Evolutionary conservation across 2,329 filamentous ascomycete species (phyloP).

Genomic region (Eutypella sp.): DNA sequence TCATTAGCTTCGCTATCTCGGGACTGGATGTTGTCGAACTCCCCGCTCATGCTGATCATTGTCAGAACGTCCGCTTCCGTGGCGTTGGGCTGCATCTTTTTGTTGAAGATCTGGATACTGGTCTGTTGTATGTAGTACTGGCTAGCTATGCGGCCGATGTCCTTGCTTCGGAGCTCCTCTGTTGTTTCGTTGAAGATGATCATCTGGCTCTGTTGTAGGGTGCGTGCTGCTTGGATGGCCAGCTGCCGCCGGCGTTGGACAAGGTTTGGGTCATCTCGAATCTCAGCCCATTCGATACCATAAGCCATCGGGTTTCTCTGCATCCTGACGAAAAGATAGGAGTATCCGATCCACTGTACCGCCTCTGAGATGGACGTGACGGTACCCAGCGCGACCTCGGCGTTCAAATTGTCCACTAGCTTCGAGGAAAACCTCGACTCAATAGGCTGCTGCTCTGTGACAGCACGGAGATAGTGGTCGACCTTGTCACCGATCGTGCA

Average conservation of each 20-base stretch:
- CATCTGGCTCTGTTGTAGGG: conserved; percentile 93
- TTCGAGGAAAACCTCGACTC: conserved; percentile 95
- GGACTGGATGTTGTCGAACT: conserved; percentile 95
- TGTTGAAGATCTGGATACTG: conserved; percentile 94
- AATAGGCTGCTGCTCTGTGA: conserved; percentile 94
- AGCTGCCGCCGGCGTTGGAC: conserved; percentile 81
- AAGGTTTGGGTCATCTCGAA: conserved; percentile 79
- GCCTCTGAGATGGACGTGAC: conserved; percentile 92
- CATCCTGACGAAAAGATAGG: conserved; percentile 97
- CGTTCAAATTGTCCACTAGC: conserved; percentile 93
- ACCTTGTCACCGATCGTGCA: conserved; percentile 94
- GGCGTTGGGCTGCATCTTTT: conserved; percentile 80
- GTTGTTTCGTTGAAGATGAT: conserved; percentile 96
- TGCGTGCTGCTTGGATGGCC: conserved; percentile 81
- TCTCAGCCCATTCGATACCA: conserved; percentile 91
- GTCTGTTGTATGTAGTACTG: conserved; percentile 94
- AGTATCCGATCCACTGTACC: conserved; percentile 96
- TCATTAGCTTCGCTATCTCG: conserved; percentile 88
- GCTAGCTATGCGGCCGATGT: conserved; percentile 92
- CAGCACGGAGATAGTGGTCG: conserved; percentile 82
- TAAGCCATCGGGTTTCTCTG: conserved; percentile 85
- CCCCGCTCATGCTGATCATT: conserved; percentile 96
- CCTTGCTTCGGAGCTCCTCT: conserved; percentile 88
- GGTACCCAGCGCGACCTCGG: conserved; percentile 87
- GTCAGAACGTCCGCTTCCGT: conserved; percentile 89